Percentiles rank a stretch among this genome's conserved stretches.
These are phyloP conservation scores for Amyloporia xantha DNA, from an alignment of 768 basidiomycete species.

Conservation along the genomic window DNA sequence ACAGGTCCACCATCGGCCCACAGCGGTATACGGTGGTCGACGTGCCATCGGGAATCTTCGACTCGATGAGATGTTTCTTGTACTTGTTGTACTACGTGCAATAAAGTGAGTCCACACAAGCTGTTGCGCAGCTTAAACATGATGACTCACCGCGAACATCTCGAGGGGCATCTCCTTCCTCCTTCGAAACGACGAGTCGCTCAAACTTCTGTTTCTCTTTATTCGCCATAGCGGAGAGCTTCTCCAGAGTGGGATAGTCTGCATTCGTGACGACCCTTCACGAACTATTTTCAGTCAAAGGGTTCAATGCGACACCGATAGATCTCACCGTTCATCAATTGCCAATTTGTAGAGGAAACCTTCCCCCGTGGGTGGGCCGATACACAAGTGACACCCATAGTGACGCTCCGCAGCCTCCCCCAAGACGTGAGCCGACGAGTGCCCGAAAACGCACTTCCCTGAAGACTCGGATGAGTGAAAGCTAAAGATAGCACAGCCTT, in stretches of 20 bases:
- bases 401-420: conserved; percentile 95
- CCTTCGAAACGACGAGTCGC: conserved; percentile 87
- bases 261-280: conserved; percentile 64
- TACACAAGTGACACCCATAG: conserved; percentile 94
- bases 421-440: conserved; percentile 96
- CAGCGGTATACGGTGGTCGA: conserved; percentile 98
- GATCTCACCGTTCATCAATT: conserved; percentile 63
- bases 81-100: conserved; percentile 89
- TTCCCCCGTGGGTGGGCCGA: conserved; percentile 95
- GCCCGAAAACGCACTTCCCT: conserved; percentile 99
- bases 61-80: conserved; percentile 92
- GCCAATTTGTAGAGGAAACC: conserved; percentile 99
- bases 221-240: conserved; percentile 77
- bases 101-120: not conserved
- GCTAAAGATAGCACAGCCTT: too few species aligned
- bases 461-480: conserved; percentile 7
- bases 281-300: not conserved
- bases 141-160: conserved; percentile 75
- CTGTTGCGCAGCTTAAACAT: not conserved
- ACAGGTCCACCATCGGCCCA: conserved; percentile 97
- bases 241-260: conserved; percentile 88
- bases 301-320: not conserved
- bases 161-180: conserved; percentile 89
- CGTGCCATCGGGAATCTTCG: conserved; percentile 92
- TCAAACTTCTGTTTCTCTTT: conserved; percentile 99